A percentile compares a stretch with the other conserved stretches of the same genome.
These are phyloP conservation scores for Bimuria novae-zelandiae DNA, from an alignment of 2,329 filamentous ascomycete species.

Conservation along the genomic window DNA sequence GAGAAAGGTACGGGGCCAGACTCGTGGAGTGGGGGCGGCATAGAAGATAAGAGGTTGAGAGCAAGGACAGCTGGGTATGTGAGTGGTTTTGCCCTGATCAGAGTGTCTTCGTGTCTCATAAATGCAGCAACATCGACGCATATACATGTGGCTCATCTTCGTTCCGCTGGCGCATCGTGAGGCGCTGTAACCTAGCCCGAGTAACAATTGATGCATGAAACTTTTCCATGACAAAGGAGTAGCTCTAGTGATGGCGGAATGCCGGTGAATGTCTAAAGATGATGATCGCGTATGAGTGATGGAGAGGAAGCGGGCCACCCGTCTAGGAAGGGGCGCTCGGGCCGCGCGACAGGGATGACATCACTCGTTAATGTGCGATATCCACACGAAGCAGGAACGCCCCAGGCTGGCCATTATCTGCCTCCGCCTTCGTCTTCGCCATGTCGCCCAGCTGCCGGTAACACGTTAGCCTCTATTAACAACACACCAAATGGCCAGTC, in stretches of 20 bases:
- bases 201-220: no score
- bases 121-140: no score
- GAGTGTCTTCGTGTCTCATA: background rate
- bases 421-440: background rate
- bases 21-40: background rate
- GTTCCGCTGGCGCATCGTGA: no score
- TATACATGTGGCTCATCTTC: no score
- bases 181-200: no score
- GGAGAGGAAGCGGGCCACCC: background rate
- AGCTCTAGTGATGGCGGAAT: no score
- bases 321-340: background rate
- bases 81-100: background rate
- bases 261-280: background rate
- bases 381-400: slow-evolving; percentile 1
- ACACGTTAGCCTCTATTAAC: background rate
- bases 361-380: background rate
- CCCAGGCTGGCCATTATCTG: background rate
- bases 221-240: no score
- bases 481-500: slow-evolving; percentile 16
- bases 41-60: background rate
- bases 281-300: background rate
- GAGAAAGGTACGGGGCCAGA: background rate
- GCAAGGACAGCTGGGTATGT: background rate
- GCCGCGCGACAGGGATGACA: slow-evolving; percentile 5
- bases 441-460: slow-evolving; percentile 9